These are phyloP conservation scores for Colletotrichum magnum DNA, from an alignment of 2,329 filamentous ascomycete species.

Conservation along the genomic window DNA sequence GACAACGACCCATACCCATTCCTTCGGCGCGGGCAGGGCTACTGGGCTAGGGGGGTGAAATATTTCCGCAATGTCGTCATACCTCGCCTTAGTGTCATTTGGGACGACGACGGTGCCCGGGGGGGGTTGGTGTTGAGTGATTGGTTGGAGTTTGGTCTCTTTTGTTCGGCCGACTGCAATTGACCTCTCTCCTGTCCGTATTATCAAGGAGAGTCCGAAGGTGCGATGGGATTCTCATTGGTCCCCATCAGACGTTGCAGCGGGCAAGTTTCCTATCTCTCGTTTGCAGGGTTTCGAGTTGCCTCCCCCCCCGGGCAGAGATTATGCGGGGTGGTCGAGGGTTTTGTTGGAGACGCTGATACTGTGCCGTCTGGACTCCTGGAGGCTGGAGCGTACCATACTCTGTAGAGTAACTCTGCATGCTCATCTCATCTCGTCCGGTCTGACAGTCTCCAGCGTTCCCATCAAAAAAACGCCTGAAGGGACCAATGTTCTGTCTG, in stretches of 20 bases:
- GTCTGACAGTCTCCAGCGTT: neutral
- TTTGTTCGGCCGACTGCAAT: too few species aligned
- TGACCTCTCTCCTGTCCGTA: neutral
- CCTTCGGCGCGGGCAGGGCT: slow-evolving; percentile 30
- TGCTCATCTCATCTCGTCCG: neutral
- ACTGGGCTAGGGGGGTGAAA: slow-evolving; percentile 4
- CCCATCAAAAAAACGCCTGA: neutral
- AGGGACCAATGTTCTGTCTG: neutral
- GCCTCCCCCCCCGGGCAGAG: slow-evolving; percentile 2
- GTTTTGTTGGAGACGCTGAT: too few species aligned
- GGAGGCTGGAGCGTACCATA: too few species aligned
- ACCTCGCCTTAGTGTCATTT: slow-evolving; percentile 10
- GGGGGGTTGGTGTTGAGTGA: neutral
- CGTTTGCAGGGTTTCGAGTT: neutral
- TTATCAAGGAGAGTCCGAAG: slow-evolving; percentile 22
- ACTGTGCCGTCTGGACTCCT: too few species aligned
- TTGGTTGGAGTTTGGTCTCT: slow-evolving; percentile 13
- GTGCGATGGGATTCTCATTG: slow-evolving; percentile 10
- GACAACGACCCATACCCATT: slow-evolving; percentile 14
- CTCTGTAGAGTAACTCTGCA: too few species aligned
- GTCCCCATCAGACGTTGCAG: neutral
- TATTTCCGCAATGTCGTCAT: slow-evolving; percentile 40
- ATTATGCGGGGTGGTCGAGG: neutral
- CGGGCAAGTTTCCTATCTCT: neutral
- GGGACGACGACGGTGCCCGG: neutral